Base-by-base conservation (phyloP, 345 rosid species). In the Salix purpurea region DNA sequence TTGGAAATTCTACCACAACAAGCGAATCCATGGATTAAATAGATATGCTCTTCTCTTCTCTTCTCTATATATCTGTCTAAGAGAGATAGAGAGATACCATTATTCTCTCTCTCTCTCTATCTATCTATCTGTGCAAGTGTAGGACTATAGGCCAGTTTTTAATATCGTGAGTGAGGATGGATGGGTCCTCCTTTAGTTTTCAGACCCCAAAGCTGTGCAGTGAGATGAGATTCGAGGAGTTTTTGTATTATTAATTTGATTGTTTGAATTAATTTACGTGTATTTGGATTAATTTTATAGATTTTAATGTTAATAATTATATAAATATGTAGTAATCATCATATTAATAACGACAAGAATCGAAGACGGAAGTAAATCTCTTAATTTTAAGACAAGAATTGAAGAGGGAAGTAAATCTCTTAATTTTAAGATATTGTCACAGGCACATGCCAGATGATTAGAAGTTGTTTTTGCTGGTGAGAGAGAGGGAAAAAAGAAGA, bases 221-320 rank as follows among this genome's bases (percentile, higher is more conserved):
- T 73, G 76, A 77, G 69, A 72, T 67, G 82, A 79, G 86, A 86
- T 77, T 83, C 77, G 84, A 86, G 79, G 76, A 78, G 37, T 34
- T 5, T 34, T 34, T 34, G 0, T 32, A 32, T 32, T 32, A 32
- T 32, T 32, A 32, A 32, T 32, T 0, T 30, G 32, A 30, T 30
- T 30, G 32, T 2, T 2, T 3, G 4, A 0, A 32, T 32, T 32
- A 32, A 32, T 32, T 32, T 32, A 0, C 0, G 4, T 2, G 32
- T 4, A 3, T 3, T 0, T 32, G 0, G 0, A 32, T 0, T 0
- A 4, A 32, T 32, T 4, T 4, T 32, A 3, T 32, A 32, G 4
- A 32, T 34, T 0, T 34, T 34, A 34, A 34, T 0, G 0, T 34
- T 34, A 34, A 34, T 4, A 34, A 34, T 34, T 34, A 34, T 34